phyloP scores from a whole-genome alignment of 163 green algal species.

The Prototheca wickerhamii region DNA sequence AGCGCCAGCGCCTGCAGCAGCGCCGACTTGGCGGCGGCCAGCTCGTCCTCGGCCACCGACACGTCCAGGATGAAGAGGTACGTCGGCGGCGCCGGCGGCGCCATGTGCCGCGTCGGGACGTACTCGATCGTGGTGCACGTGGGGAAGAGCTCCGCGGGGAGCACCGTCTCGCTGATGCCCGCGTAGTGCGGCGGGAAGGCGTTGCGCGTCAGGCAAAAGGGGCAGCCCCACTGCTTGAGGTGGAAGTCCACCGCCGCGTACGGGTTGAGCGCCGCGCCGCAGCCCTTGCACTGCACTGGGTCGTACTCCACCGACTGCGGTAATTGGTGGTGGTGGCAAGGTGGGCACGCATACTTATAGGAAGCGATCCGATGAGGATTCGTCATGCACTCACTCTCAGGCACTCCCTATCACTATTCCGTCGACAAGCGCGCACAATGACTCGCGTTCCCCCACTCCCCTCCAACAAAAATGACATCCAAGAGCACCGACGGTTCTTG shows the following conservation, averaged over 20 bases:
- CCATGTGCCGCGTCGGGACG: conserved; percentile 22
- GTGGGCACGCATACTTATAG: too few relatives aligned
- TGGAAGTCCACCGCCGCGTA: conserved; percentile 87
- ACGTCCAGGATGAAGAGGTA: conserved; percentile 97
- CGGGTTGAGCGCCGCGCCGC: conserved; percentile 85
- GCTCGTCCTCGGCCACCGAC: conserved; percentile 88
- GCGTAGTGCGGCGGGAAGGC: conserved; percentile 94
- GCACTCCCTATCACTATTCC: too few relatives aligned
- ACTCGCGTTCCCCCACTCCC: too few relatives aligned
- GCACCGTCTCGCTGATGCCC: conserved; percentile 78
- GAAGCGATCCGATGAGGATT: not conserved
- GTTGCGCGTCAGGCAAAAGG: conserved; percentile 91
- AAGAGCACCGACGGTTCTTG: too few relatives aligned
- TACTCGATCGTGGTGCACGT: conserved; percentile 97
- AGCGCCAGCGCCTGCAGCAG: conserved; percentile 75
- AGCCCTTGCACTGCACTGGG: conserved; percentile 89
- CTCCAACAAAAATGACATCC: too few relatives aligned
- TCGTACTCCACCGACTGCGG: conserved; percentile 87
- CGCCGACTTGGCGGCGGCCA: conserved; percentile 66
- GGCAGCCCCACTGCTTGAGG: conserved; percentile 91
- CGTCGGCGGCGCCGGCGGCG: conserved; percentile 58
- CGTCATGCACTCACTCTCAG: too few relatives aligned
- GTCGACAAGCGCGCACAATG: too few relatives aligned
- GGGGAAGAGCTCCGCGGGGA: conserved; percentile 94
- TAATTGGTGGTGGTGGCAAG: not conserved